These are phyloP conservation scores for Fragilariopsis cylindrus DNA, from an alignment of 108 stramenopile genomes.

Conservation along the genomic window DNA sequence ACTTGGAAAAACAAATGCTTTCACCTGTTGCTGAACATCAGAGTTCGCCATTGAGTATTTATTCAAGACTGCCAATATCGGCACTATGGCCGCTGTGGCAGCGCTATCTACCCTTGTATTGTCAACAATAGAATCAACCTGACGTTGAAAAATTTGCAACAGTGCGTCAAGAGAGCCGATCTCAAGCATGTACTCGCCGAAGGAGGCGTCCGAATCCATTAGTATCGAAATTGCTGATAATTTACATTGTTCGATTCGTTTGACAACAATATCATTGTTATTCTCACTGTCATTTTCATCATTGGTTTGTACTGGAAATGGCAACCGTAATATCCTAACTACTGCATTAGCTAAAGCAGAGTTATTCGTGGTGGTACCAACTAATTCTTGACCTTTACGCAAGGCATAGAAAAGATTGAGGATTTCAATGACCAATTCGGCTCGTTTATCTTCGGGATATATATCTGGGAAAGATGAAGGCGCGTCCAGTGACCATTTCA, in stretches of 20 bases:
- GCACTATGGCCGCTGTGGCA: slow-evolving; percentile 52
- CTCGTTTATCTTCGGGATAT: slow-evolving; percentile 46
- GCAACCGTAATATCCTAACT: slow-evolving; percentile 29
- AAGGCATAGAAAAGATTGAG: slow-evolving; percentile 63
- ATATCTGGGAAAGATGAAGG: slow-evolving; percentile 48
- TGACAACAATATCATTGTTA: slow-evolving; percentile 27
- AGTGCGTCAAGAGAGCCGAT: slow-evolving; percentile 12
- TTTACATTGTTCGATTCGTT: slow-evolving; percentile 49
- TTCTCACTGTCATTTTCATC: slow-evolving; percentile 1
- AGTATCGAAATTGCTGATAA: slow-evolving; percentile 60
- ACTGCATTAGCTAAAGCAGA: slow-evolving; percentile 3
- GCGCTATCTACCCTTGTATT: slow-evolving; percentile 53
- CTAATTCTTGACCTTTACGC: slow-evolving; percentile 32
- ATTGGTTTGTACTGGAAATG: neutral
- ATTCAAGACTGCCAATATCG: slow-evolving; percentile 65
- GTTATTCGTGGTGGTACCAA: neutral
- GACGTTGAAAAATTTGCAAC: slow-evolving; percentile 41
- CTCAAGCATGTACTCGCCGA: slow-evolving; percentile 33
- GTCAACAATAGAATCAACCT: slow-evolving; percentile 53
- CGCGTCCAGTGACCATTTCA: slow-evolving; percentile 40
- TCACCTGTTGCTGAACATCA: slow-evolving; percentile 37
- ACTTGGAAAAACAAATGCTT: slow-evolving; percentile 62
- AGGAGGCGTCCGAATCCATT: slow-evolving; percentile 53
- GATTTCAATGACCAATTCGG: slow-evolving; percentile 64
- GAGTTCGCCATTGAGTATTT: slow-evolving; percentile 44